Evolutionary conservation across 768 basidiomycete genomes (phyloP).

Genomic region (Naganishia antarctica): DNA sequence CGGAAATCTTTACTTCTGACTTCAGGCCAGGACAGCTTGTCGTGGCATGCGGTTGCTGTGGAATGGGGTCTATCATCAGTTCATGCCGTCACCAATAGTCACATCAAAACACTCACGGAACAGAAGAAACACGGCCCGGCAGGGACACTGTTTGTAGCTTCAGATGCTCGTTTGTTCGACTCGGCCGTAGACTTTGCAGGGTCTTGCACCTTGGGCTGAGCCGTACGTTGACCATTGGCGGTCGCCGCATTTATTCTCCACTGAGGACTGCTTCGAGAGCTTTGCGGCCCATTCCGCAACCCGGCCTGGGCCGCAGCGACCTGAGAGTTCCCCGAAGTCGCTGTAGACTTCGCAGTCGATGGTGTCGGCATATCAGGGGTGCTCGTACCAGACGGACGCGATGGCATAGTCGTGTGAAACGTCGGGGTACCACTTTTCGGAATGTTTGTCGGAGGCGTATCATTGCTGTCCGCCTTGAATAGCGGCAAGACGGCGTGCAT

Average conservation of each 20-base stretch:
- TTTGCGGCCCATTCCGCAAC: too few species aligned
- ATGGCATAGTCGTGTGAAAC: background rate
- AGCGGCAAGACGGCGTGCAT: background rate
- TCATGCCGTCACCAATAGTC: background rate
- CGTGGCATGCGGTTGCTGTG: background rate
- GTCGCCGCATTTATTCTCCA: too few species aligned
- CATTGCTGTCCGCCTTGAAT: background rate
- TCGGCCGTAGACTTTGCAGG: too few species aligned
- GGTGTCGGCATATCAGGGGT: background rate
- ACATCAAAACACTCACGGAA: background rate
- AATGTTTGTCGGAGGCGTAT: background rate
- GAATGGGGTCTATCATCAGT: background rate
- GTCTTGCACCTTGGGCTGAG: background rate
- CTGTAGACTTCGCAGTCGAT: background rate
- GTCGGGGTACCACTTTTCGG: background rate
- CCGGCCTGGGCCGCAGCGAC: too few species aligned
- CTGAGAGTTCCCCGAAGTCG: too few species aligned
- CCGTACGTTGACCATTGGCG: too few species aligned
- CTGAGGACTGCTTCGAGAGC: too few species aligned
- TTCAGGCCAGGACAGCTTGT: constrained; percentile 1
- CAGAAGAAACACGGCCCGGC: constrained; percentile 1
- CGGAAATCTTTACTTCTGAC: background rate
- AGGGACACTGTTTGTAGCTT: background rate
- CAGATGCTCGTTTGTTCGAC: background rate
- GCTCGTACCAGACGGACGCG: background rate